These are phyloP conservation scores for Cnidoscolus chayamansa DNA, from an alignment of 441 rosid species.

Conservation along the genomic window DNA sequence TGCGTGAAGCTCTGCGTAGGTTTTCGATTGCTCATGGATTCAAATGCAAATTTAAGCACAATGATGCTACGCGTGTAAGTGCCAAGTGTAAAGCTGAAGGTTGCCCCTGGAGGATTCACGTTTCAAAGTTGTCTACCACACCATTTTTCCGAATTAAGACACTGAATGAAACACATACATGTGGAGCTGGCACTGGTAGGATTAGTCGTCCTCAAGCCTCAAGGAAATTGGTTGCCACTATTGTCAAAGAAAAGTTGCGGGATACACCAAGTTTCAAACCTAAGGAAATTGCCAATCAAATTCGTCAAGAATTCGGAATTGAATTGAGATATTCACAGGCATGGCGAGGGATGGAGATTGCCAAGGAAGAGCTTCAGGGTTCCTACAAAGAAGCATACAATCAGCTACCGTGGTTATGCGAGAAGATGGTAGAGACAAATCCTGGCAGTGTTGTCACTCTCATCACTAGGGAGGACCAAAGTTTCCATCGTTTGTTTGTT, in stretches of 20 bases:
- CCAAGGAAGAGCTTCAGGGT: slow-evolving; percentile 47
- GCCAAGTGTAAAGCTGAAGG: slow-evolving; percentile 46
- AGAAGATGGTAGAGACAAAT: slow-evolving; percentile 42
- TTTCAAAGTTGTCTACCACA: slow-evolving; percentile 40
- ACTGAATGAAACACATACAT: slow-evolving; percentile 38
- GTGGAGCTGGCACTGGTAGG: slow-evolving; percentile 33
- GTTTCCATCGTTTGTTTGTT: slow-evolving; percentile 42
- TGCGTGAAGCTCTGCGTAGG: slow-evolving; percentile 48
- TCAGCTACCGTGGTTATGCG: slow-evolving; percentile 45
- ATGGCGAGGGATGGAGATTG: slow-evolving; percentile 54
- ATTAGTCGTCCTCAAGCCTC: slow-evolving; percentile 32
- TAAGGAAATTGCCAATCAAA: slow-evolving; percentile 45
- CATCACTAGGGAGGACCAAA: slow-evolving; percentile 34
- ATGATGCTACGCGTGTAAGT: slow-evolving; percentile 43
- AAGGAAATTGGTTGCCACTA: slow-evolving; percentile 43
- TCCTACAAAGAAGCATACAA: slow-evolving; percentile 44
- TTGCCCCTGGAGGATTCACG: slow-evolving; percentile 52
- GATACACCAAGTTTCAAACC: slow-evolving; percentile 47
- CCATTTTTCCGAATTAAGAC: slow-evolving; percentile 43
- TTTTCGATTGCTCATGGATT: slow-evolving; percentile 50
- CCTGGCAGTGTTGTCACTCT: slow-evolving; percentile 45
- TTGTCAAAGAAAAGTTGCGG: slow-evolving; percentile 46
- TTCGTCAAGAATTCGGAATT: slow-evolving; percentile 46
- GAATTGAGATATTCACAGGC: slow-evolving; percentile 47
- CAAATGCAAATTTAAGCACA: slow-evolving; percentile 40